Base-by-base conservation (phyloP, 176 grass and related monocot genomes). In the Typha latifolia region DNA sequence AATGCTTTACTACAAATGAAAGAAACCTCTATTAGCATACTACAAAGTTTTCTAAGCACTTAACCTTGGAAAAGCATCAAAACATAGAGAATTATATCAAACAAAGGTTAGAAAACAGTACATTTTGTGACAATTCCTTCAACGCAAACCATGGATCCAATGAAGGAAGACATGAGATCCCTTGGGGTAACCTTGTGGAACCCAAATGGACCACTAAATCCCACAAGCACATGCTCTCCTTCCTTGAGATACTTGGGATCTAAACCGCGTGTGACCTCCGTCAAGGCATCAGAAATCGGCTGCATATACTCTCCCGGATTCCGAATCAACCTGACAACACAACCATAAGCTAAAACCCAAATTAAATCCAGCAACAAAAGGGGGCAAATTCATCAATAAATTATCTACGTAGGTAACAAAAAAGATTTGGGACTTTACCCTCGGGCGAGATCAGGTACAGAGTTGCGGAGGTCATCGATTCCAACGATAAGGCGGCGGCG, bases 41-140 rank as follows among this genome's bases (percentile, higher is more conserved):
- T 22, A 59, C 53, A 6, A 19, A 59, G 3, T 10, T 10, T 59
- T 59, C n/a, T 22, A 12, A 59, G 5, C 20, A 59, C 4, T 18
- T 4, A 11, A 47, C 12, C 26, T 26, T 16, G 3, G 47, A 55
- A 51, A 14, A 5, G 15, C 62, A 74, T 43, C 8, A 11, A 75
- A 64, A 24, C 16, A 47, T 22, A 27, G n/a, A 9, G 7, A 56
- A 26, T 84, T 72, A 26, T 67, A 73, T 13, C 15, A 31, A 61
- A 49, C 32, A 49, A 26, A 49, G 4, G 47, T 14, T 23, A 3
- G 24, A n/a, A n/a, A 14, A 32, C 21, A 73, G 16, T 84, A 99
- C 94, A 99, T 93, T 99, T 99, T 14, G 94, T 99, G 70, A 99
- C 81, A 51, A 99, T 99, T 53, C 94, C 94, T 75, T 99, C 89